Conservation (phyloP, 2,329 filamentous ascomycete genomes). For the Sporothrix pseudoabietina region DNA sequence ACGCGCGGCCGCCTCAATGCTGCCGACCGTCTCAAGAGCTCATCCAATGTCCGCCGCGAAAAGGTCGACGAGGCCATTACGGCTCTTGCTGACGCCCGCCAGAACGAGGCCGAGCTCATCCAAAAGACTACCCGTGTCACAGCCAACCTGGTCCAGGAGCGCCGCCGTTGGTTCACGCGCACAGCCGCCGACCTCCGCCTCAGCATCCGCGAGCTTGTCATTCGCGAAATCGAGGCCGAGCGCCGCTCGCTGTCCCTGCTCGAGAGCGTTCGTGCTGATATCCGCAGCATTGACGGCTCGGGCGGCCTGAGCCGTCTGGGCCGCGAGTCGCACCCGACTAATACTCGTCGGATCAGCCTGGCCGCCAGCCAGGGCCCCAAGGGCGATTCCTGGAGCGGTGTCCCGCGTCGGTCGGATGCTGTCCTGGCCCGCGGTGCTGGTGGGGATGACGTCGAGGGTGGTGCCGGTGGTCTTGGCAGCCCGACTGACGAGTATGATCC, state of each 20-base stretch:
- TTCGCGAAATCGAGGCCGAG: constrained; percentile 94
- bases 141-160: constrained; percentile 82
- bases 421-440: constrained; percentile 57
- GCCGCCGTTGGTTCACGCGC: constrained; percentile 85
- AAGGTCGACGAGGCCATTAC: constrained; percentile 98
- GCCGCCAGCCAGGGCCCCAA: constrained; percentile 92
- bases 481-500: constrained; percentile 48
- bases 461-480: constrained; percentile 36
- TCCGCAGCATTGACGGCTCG: constrained; percentile 86
- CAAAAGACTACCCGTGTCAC: constrained; percentile 90
- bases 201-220: constrained; percentile 86
- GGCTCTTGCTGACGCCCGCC: constrained; percentile 82
- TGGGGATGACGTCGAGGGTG: constrained; percentile 33
- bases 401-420: constrained; percentile 74
- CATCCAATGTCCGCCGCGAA: constrained; percentile 82
- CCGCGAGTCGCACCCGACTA: constrained; percentile 78
- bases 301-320: constrained; percentile 89
- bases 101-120: constrained; percentile 76
- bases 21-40: constrained; percentile 84
- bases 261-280: constrained; percentile 91
- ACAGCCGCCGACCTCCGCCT: constrained; percentile 81
- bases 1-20: constrained; percentile 81
- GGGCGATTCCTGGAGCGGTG: constrained; percentile 97
- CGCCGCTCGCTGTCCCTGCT: constrained; percentile 86
- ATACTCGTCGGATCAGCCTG: constrained; percentile 69